Base-by-base conservation (phyloP, 1,284 basidiomycete species). In the Cutaneotrichosporon mucoides region DNA sequence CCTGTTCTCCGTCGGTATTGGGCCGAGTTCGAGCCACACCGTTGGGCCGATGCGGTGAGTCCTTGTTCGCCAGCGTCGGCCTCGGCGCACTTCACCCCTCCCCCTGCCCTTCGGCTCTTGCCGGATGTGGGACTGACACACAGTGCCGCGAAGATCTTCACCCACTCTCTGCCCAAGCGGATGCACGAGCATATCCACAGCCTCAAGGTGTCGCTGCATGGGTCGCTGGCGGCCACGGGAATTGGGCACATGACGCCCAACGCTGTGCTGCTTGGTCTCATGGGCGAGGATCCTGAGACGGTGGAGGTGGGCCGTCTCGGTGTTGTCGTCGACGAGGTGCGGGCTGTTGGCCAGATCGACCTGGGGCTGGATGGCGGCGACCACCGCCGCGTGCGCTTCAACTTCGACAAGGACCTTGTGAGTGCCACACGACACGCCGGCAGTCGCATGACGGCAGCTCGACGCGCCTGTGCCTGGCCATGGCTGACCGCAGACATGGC, bases 161-260 rank as follows among this genome's bases (percentile, higher is more conserved):
- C 64, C 13, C 55, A 61, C 57, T 70, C 70, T n/a, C 61, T 72
- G 6, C 60, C 67, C 59, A 9, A 48, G 6, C 16, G 46, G 1
- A 55, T 69, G 15, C 51, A 54, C 38, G 40, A 53, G 7, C 71
- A 89, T 85, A 86, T 91, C 65, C 82, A 82, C 63, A 87, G 83
- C 7, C 80, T 97, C 59, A 96, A 96, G 76, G 87, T 96, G 61
- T 87, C 87, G 6, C 82, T 98, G 83, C 75, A 82, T 61, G 82
- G 82, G 5, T 80, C 78, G 12, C 71, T 84, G 2, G 82, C 81
- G 6, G 76, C 81, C 7, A 75, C 78, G 81, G 92, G 93, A 0
- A 64, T 70, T 69, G 92, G 92, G 1, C 94, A 96, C 76, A 90
- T 94, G 79, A 96, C 93, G 0, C 93, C 93, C 0, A 90, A 95